Conservation (phyloP, 768 basidiomycete genomes). For the Piloderma croceum region DNA sequence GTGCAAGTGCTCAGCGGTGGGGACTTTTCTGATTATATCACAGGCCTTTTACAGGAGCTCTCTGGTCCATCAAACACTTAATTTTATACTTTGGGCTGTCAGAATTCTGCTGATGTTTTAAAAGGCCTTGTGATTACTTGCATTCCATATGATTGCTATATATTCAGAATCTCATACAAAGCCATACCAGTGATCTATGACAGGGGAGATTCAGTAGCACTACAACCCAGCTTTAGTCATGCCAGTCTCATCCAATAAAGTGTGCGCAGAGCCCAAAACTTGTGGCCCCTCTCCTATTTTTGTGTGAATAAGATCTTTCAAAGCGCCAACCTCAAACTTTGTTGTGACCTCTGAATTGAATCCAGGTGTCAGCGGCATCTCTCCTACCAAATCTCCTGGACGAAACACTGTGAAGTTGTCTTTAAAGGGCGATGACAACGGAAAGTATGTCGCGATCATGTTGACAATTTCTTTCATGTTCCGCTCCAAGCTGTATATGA, state of each 20-base stretch:
- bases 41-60: no score
- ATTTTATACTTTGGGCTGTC: no score
- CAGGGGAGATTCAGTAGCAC: no score
- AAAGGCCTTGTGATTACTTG: no score
- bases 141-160: no score
- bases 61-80: no score
- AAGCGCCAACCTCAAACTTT: slow-evolving; percentile 66
- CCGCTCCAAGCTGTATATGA: slow-evolving; percentile 81
- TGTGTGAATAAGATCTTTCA: slow-evolving; percentile 89
- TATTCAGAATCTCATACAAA: no score
- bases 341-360: slow-evolving; percentile 79
- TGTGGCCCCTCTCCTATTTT: slow-evolving; percentile 88
- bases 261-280: slow-evolving; percentile 54
- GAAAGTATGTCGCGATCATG: slow-evolving; percentile 81
- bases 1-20: no score
- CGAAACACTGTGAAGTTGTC: slow-evolving; percentile 67
- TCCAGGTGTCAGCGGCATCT: slow-evolving; percentile 54
- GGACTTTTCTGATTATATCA: no score
- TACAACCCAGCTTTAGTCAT: slow-evolving; percentile 46
- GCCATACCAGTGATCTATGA: no score
- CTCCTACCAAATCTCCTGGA: slow-evolving; percentile 28
- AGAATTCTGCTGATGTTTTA: no score
- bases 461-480: slow-evolving; percentile 75
- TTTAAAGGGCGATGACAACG: slow-evolving; percentile 67
- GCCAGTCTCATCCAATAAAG: slow-evolving; percentile 64